These are phyloP conservation scores for Fusarium buxicola DNA, from an alignment of 2,329 filamentous ascomycete genomes.

Conservation along the genomic window DNA sequence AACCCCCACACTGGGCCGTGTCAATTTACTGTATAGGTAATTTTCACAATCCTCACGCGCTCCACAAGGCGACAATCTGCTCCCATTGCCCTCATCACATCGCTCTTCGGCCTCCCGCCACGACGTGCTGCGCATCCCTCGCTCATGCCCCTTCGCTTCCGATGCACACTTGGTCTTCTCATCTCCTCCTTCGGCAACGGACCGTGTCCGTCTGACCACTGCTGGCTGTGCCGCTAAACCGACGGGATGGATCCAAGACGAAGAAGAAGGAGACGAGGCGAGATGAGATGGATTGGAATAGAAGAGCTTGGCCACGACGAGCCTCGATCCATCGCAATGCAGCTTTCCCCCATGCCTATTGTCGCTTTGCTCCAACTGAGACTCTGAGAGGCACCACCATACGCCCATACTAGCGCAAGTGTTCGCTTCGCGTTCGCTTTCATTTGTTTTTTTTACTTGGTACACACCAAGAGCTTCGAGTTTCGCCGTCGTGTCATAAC, in stretches of 20 bases:
- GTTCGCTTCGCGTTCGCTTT: neutral
- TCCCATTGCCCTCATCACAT: slow-evolving; percentile 42
- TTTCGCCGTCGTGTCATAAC: slow-evolving; percentile 41
- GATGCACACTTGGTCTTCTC: slow-evolving; percentile 24
- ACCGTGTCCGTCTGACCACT: slow-evolving; percentile 14
- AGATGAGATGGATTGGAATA: neutral
- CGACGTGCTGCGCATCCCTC: slow-evolving; percentile 31
- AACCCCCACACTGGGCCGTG: slow-evolving; percentile 16
- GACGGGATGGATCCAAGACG: neutral
- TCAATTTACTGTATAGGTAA: slow-evolving; percentile 44
- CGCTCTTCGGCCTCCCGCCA: slow-evolving; percentile 40
- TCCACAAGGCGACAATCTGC: slow-evolving; percentile 44
- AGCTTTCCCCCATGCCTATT: neutral
- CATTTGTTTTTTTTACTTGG: slow-evolving; percentile 18
- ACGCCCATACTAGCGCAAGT: slow-evolving; percentile 15
- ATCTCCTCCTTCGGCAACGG: slow-evolving; percentile 16
- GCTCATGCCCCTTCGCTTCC: slow-evolving; percentile 16
- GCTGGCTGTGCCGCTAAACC: neutral
- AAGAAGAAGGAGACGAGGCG: slow-evolving; percentile 8
- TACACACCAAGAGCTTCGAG: slow-evolving; percentile 26
- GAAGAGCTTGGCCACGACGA: neutral
- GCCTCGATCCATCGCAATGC: neutral
- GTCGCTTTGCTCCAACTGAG: slow-evolving; percentile 7
- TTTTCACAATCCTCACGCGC: slow-evolving; percentile 38
- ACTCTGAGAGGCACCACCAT: slow-evolving; percentile 3